Conservation (phyloP, 2,329 filamentous ascomycete species). For the Davidsoniella eucalypti region DNA sequence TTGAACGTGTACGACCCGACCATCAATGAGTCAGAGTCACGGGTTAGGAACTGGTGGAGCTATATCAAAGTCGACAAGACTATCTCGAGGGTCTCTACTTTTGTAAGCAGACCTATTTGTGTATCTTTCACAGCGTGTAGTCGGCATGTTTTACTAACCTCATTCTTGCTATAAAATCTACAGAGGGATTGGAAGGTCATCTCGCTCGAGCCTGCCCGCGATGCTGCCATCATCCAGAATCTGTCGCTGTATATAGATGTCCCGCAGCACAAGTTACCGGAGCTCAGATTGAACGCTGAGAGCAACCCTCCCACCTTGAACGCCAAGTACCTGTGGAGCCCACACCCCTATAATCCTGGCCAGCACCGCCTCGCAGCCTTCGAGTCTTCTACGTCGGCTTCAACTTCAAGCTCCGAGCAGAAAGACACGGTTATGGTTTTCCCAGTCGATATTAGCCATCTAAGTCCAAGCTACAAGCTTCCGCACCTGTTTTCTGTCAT, state of each 20-base stretch:
- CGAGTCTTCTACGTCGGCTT: no score
- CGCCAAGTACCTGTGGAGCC: neutral
- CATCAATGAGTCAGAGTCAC: neutral
- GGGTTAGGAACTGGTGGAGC: neutral
- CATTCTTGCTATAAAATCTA: no score
- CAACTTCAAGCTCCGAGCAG: no score
- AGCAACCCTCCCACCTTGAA: neutral
- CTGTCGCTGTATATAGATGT: no score
- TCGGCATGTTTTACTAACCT: no score
- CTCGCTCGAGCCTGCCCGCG: no score
- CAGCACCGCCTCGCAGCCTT: neutral
- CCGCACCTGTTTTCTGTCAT: slow-evolving; percentile 3
- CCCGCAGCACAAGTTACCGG: no score
- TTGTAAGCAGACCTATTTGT: no score
- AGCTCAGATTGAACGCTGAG: neutral
- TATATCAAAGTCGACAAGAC: neutral
- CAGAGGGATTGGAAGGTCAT: no score
- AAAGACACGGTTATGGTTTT: neutral
- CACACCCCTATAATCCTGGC: neutral
- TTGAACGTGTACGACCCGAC: slow-evolving; percentile 2
- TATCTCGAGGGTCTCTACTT: neutral
- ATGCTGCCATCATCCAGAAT: no score
- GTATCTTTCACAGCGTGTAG: no score
- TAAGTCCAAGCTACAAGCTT: neutral
- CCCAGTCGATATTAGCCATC: neutral